Evolutionary conservation across 139 green algal species (phyloP).

Genomic region (Klebsormidium nitens): DNA sequence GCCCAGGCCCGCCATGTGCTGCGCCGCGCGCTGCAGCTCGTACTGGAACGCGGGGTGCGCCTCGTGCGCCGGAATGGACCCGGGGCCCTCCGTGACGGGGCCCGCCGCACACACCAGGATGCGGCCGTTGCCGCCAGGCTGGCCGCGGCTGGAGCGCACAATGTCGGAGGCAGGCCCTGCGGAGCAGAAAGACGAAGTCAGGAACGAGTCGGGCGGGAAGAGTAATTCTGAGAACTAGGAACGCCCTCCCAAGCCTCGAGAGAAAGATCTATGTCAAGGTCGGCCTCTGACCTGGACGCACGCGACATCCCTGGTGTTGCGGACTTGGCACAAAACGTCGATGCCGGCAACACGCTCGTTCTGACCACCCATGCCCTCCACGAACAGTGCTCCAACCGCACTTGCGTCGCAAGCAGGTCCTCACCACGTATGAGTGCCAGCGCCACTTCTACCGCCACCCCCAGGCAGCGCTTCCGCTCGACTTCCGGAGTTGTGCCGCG

Average conservation of each 20-base stretch:
- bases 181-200: no score
- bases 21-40: not conserved
- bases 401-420: not conserved
- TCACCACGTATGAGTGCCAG: constrained; percentile 27
- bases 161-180: constrained; percentile 22
- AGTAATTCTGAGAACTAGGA: no score
- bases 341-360: no score
- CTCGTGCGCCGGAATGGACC: constrained; percentile 2
- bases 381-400: no score
- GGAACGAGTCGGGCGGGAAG: no score
- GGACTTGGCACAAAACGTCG: no score
- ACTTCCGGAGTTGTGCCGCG: not conserved
- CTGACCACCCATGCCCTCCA: no score
- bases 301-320: no score
- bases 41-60: constrained; percentile 11
- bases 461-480: constrained; percentile 28
- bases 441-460: constrained; percentile 38
- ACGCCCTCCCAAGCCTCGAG: no score
- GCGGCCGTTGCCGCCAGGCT: constrained; percentile 12
- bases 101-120: constrained; percentile 32
- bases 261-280: no score
- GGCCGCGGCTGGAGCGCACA: not conserved
- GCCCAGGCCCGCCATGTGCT: constrained; percentile 34
- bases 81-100: constrained; percentile 32
- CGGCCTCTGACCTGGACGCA: no score